Evolutionary conservation across 1,284 basidiomycete species (phyloP).

Genomic region (Irpex sp.): DNA sequence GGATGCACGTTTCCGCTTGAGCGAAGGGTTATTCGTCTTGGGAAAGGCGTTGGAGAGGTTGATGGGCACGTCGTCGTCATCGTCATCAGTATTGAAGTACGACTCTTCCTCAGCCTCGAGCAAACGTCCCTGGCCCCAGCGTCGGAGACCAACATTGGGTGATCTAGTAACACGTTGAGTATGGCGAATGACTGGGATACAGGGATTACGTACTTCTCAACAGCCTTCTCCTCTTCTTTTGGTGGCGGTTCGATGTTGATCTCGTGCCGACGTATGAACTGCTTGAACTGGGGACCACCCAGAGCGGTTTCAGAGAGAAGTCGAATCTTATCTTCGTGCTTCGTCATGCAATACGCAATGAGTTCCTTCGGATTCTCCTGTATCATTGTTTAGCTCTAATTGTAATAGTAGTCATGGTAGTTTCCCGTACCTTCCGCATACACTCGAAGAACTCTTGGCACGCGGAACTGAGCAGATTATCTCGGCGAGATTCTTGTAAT

Average conservation of each 20-base stretch:
- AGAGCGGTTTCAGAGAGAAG: conserved; percentile 60
- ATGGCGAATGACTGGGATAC: too few relatives aligned
- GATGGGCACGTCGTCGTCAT: conserved; percentile 36
- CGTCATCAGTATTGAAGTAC: conserved; percentile 86
- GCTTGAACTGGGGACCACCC: conserved; percentile 66
- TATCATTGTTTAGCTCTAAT: too few relatives aligned
- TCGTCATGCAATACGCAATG: conserved; percentile 82
- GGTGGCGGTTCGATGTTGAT: conserved; percentile 84
- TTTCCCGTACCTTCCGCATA: conserved; percentile 71
- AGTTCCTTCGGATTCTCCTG: conserved; percentile 88
- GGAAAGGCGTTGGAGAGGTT: conserved; percentile 18
- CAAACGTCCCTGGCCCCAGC: conserved; percentile 48
- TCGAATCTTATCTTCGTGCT: conserved; percentile 65
- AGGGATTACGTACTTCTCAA: conserved; percentile 42
- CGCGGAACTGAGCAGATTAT: conserved; percentile 92
- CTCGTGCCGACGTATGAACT: conserved; percentile 81
- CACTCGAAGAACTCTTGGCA: conserved; percentile 95
- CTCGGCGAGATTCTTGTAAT: conserved; percentile 75
- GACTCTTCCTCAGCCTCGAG: conserved; percentile 79
- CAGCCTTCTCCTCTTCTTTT: conserved; percentile 39
- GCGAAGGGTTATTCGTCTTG: conserved; percentile 31
- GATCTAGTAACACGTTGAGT: conserved; percentile 5
- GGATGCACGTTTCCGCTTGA: conserved; percentile 55
- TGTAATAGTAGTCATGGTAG: background rate
- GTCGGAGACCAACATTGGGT: conserved; percentile 26